Conservation (phyloP, 2,329 filamentous ascomycete genomes). For the Fusarium nodosum region DNA sequence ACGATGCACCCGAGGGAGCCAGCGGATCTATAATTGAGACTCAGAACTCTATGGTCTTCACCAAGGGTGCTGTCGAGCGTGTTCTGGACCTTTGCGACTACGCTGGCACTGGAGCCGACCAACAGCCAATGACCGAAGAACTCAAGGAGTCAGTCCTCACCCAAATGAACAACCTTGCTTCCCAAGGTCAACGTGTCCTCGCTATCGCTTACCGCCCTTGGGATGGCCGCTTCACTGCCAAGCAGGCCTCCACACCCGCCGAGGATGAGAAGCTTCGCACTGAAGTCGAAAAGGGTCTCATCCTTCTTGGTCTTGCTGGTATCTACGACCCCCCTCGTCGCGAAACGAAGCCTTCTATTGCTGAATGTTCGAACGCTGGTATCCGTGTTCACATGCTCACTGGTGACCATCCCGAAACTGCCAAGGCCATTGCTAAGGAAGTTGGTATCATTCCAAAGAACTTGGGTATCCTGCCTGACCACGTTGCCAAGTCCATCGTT, state of each 20-base stretch:
- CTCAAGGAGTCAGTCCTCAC: slow-evolving; percentile 64
- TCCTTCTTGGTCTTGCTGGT: slow-evolving; percentile 84
- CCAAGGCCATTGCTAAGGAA: slow-evolving; percentile 81
- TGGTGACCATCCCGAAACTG: slow-evolving; percentile 84
- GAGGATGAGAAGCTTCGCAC: slow-evolving; percentile 66
- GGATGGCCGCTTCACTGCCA: slow-evolving; percentile 63
- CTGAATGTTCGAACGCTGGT: slow-evolving; percentile 77
- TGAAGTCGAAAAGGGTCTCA: slow-evolving; percentile 75
- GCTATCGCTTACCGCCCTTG: slow-evolving; percentile 76
- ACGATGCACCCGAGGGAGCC: slow-evolving; percentile 63
- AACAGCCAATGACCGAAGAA: slow-evolving; percentile 64
- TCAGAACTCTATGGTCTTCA: slow-evolving; percentile 67
- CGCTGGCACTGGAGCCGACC: slow-evolving; percentile 59
- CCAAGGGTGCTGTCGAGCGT: slow-evolving; percentile 73
- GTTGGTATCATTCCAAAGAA: slow-evolving; percentile 81
- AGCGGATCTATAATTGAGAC: slow-evolving; percentile 56
- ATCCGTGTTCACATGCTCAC: slow-evolving; percentile 89
- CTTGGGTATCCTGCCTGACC: slow-evolving; percentile 69
- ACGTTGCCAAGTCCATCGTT: slow-evolving; percentile 76
- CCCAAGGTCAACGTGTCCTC: slow-evolving; percentile 78
- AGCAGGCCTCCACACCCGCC: slow-evolving; percentile 52
- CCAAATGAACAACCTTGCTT: slow-evolving; percentile 71
- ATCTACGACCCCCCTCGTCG: slow-evolving; percentile 89
- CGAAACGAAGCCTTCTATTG: slow-evolving; percentile 81
- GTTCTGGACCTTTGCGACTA: slow-evolving; percentile 69